Conservation (phyloP, 2,329 filamentous ascomycete species). For the Sporothrix variecibatus region DNA sequence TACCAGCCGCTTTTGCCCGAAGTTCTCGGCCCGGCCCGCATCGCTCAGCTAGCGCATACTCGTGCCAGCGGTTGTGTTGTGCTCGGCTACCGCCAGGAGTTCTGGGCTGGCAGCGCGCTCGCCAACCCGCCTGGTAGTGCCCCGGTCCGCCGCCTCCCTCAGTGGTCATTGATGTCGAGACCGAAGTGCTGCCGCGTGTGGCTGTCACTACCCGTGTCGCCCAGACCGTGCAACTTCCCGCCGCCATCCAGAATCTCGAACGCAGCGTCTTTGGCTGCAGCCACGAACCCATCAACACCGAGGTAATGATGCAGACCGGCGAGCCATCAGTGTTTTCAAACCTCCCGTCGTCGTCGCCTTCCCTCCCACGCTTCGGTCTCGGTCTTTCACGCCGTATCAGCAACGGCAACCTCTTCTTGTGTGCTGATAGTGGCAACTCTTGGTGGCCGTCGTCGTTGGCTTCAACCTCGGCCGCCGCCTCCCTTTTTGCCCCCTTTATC, state of each 20-base stretch:
- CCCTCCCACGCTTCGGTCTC: slow-evolving; percentile 32
- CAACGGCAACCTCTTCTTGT: slow-evolving; percentile 42
- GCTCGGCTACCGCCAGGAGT: slow-evolving; percentile 45
- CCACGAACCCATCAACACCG: slow-evolving; percentile 40
- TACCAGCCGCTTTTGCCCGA: slow-evolving; percentile 45
- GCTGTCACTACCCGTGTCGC: slow-evolving; percentile 41
- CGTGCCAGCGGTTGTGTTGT: slow-evolving; percentile 43
- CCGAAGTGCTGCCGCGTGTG: slow-evolving; percentile 44
- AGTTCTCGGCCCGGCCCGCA: slow-evolving; percentile 40
- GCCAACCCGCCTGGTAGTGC: background rate
- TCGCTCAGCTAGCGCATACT: slow-evolving; percentile 43
- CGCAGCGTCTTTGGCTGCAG: slow-evolving; percentile 13
- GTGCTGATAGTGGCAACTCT: slow-evolving; percentile 45
- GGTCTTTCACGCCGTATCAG: slow-evolving; percentile 30
- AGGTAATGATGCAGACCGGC: slow-evolving; percentile 36
- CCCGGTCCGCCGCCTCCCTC: slow-evolving; percentile 28
- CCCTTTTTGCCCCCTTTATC: slow-evolving; percentile 29
- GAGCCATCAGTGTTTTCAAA: slow-evolving; percentile 19
- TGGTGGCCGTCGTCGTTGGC: slow-evolving; percentile 35
- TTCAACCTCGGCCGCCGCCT: background rate
- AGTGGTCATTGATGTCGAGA: slow-evolving; percentile 41
- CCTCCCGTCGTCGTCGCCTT: slow-evolving; percentile 37
- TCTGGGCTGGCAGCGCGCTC: slow-evolving; percentile 33
- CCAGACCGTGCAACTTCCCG: slow-evolving; percentile 18
- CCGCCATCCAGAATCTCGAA: slow-evolving; percentile 17